Evolutionary conservation across 441 rosid genomes (phyloP).

Genomic region (Melastoma candidum): DNA sequence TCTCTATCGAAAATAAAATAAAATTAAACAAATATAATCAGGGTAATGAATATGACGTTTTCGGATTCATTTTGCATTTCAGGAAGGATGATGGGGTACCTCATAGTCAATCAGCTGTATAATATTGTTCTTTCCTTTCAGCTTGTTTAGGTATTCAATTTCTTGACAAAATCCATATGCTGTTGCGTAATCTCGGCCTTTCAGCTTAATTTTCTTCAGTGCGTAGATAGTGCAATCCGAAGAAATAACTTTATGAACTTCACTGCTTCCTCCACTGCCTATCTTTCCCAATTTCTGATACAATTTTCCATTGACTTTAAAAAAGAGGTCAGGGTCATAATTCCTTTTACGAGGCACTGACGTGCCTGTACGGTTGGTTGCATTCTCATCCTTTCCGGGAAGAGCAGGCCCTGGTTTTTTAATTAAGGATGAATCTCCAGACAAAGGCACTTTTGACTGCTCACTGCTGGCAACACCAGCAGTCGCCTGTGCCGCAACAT

Average conservation of each 20-base stretch:
- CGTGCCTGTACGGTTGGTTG: constrained; percentile 41
- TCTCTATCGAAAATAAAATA: no score
- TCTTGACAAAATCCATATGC: constrained; percentile 99
- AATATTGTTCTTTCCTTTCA: constrained; percentile 83
- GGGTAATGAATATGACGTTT: no score
- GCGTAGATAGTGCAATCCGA: constrained; percentile 92
- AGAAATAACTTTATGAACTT: constrained; percentile 98
- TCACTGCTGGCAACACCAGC: constrained; percentile 23
- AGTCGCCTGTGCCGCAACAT: constrained; percentile 27
- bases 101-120: constrained; percentile 91
- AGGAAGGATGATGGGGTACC: constrained; percentile 34
- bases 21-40: no score
- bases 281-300: constrained; percentile 99
- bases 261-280: constrained; percentile 99
- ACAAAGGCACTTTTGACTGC: constrained; percentile 31
- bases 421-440: constrained; percentile 34
- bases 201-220: constrained; percentile 96
- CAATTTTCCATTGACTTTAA: constrained; percentile 93
- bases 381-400: constrained; percentile 58
- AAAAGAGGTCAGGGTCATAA: constrained; percentile 81
- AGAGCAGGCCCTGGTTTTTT: constrained; percentile 45
- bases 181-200: constrained; percentile 93
- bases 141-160: constrained; percentile 71
- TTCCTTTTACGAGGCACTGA: constrained; percentile 58
- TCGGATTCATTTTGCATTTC: no score